phyloP scores from a whole-genome alignment of 805 yeast genomes.

The Wickerhamiella parazyma region DNA sequence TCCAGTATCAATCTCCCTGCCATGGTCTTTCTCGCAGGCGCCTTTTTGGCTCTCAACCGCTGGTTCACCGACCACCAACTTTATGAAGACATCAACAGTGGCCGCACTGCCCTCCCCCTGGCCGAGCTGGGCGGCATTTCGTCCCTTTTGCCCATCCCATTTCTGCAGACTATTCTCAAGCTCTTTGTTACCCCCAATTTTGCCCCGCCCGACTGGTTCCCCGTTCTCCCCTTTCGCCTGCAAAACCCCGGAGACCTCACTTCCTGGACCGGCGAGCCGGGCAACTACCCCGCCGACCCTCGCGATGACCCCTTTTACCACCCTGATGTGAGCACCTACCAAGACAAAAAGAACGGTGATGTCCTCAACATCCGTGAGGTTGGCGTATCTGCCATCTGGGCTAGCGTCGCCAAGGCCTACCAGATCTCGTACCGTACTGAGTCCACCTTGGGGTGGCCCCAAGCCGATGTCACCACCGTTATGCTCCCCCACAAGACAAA shows the following conservation, averaged over 20 bases:
- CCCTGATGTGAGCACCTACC: conserved; percentile 1
- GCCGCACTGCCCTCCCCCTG: neutral
- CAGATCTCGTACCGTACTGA: conserved; percentile 12
- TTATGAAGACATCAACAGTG: too few relatives aligned
- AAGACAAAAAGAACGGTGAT: conserved; percentile 12
- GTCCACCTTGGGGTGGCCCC: conserved; percentile 6
- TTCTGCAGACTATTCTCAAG: conserved; percentile 25
- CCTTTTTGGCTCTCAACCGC: too few relatives aligned
- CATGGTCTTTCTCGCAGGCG: too few relatives aligned
- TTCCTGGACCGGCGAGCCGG: neutral
- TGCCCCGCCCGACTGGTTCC: conserved; percentile 20
- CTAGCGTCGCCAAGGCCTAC: conserved; percentile 2
- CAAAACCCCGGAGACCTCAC: neutral
- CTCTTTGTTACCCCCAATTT: conserved; percentile 19
- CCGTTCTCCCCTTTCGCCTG: neutral
- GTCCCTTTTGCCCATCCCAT: conserved; percentile 9
- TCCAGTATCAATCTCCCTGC: too few relatives aligned
- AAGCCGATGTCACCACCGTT: conserved; percentile 12
- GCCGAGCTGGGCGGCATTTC: neutral
- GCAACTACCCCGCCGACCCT: conserved; percentile 6
- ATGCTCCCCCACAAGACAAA: conserved; percentile 9
- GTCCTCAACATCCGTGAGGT: conserved; percentile 12
- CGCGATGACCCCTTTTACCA: conserved; percentile 14
- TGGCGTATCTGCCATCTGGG: conserved; percentile 11
- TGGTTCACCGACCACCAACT: too few relatives aligned